A percentile compares a stretch with the other conserved stretches of the same genome.
Conservation (phyloP, 257 asterid species). For the Gentiana macrophylla region DNA sequence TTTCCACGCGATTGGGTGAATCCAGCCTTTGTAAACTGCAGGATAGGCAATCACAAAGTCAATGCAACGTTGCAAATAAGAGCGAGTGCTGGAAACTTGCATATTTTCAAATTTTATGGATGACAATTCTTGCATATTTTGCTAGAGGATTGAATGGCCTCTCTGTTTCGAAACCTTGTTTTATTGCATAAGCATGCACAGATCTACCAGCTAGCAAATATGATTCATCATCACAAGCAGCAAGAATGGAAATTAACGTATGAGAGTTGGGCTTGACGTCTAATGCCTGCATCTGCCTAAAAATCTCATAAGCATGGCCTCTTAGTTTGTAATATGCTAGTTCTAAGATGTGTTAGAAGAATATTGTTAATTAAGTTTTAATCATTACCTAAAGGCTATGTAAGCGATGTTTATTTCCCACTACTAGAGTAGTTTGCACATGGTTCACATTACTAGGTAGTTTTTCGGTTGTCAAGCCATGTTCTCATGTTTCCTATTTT, state of each 20-base stretch:
- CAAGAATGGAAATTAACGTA: constrained; percentile 15
- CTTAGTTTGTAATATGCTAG: constrained; percentile 10
- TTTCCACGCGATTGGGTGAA: constrained; percentile 23
- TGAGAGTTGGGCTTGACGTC: constrained; percentile 12
- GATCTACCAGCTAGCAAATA: constrained; percentile 14
- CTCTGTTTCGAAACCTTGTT: constrained; percentile 12
- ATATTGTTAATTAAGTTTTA: too few species aligned
- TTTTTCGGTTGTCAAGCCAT: too few species aligned
- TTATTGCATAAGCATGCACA: constrained; percentile 20
- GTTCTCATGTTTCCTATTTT: too few species aligned
- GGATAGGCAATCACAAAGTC: not conserved
- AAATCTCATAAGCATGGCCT: constrained; percentile 10
- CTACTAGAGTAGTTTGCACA: too few species aligned
- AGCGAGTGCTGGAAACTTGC: too few species aligned
- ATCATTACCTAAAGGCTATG: too few species aligned
- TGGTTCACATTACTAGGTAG: too few species aligned
- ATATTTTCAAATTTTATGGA: too few species aligned
- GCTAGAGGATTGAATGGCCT: constrained; percentile 17
- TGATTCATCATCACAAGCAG: constrained; percentile 16
- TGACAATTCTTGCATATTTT: constrained; percentile 24
- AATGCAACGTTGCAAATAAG: too few species aligned
- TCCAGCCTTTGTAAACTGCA: constrained; percentile 30
- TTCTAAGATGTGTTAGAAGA: not conserved
- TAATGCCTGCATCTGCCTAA: constrained; percentile 14
- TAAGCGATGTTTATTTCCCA: too few species aligned